A percentile compares a stretch with the other conserved stretches of the same genome.
These are phyloP conservation scores for Neodidymelliopsis sp. DNA, from an alignment of 2,329 filamentous ascomycete species.

Conservation along the genomic window DNA sequence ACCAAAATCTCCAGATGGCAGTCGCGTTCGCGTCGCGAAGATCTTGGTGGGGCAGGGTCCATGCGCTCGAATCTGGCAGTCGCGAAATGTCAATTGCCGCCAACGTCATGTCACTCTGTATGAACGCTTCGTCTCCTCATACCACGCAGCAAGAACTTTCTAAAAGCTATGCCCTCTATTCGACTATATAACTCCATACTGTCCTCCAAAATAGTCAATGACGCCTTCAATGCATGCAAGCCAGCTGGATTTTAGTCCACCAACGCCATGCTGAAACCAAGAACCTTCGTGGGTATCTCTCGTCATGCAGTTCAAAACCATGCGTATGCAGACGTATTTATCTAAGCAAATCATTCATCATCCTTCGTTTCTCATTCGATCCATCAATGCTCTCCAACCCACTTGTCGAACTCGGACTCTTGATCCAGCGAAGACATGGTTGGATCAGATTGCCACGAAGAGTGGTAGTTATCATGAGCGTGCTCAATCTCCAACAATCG, in stretches of 20 bases:
- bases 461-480: conserved; percentile 35
- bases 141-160: not conserved
- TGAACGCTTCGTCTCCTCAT: not conserved
- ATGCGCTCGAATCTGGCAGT: conserved; percentile 25
- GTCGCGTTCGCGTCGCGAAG: conserved; percentile 28
- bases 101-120: too few species aligned
- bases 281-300: conserved; percentile 13
- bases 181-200: not conserved
- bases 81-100: conserved; percentile 13
- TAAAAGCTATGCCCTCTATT: not conserved
- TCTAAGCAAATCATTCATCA: conserved; percentile 1
- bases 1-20: conserved; percentile 10
- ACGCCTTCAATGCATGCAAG: conserved; percentile 10
- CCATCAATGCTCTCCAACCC: conserved; percentile 49
- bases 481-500: conserved; percentile 33
- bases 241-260: not conserved
- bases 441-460: conserved; percentile 49
- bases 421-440: conserved; percentile 48
- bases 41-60: conserved; percentile 21
- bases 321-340: conserved; percentile 14
- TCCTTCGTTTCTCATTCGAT: conserved; percentile 1
- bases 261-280: conserved; percentile 18
- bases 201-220: conserved; percentile 1
- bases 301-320: conserved; percentile 7
- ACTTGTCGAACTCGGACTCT: conserved; percentile 57